These are phyloP conservation scores for Starmerella tilneyi DNA, from an alignment of 805 yeast genomes.

Conservation along the genomic window DNA sequence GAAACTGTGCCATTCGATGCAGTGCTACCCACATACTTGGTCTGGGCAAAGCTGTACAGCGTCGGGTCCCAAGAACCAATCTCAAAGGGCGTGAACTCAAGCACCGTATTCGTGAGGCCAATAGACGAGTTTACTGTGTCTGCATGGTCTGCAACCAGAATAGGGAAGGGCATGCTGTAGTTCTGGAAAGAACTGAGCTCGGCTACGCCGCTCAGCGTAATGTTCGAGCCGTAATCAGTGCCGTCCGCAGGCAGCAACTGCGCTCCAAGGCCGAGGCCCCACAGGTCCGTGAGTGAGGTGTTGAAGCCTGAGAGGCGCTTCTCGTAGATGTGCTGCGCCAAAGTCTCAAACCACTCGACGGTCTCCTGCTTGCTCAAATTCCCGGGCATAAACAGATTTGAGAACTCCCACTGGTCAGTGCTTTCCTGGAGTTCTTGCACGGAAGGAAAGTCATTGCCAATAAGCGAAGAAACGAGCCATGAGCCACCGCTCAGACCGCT, in stretches of 20 bases:
- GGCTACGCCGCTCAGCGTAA: constrained; percentile 42
- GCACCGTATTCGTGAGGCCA: constrained; percentile 54
- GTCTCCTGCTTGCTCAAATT: constrained; percentile 47
- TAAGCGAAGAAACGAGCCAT: constrained; percentile 65
- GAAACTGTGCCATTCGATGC: constrained; percentile 1
- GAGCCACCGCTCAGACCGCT: constrained; percentile 78
- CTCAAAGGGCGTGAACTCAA: constrained; percentile 48
- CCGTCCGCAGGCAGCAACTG: constrained; percentile 56
- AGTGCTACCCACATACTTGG: not conserved
- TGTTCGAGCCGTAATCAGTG: constrained; percentile 53
- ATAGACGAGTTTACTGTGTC: constrained; percentile 44
- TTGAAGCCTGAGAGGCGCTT: constrained; percentile 59
- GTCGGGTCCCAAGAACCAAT: constrained; percentile 85
- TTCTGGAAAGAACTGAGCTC: constrained; percentile 40
- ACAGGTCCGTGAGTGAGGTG: constrained; percentile 60
- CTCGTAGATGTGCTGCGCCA: constrained; percentile 40
- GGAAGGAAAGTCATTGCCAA: constrained; percentile 61
- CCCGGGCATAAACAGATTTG: constrained; percentile 48
- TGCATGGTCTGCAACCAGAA: constrained; percentile 40
- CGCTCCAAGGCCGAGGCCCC: constrained; percentile 70
- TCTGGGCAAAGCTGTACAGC: constrained; percentile 43
- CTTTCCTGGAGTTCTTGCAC: constrained; percentile 47
- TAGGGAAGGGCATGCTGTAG: constrained; percentile 61
- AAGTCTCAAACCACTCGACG: constrained; percentile 35
- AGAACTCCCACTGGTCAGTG: constrained; percentile 56